These are phyloP conservation scores for Ophiocordyceps camponoti-leonardi DNA, from an alignment of 2,329 filamentous ascomycete genomes.

Conservation along the genomic window DNA sequence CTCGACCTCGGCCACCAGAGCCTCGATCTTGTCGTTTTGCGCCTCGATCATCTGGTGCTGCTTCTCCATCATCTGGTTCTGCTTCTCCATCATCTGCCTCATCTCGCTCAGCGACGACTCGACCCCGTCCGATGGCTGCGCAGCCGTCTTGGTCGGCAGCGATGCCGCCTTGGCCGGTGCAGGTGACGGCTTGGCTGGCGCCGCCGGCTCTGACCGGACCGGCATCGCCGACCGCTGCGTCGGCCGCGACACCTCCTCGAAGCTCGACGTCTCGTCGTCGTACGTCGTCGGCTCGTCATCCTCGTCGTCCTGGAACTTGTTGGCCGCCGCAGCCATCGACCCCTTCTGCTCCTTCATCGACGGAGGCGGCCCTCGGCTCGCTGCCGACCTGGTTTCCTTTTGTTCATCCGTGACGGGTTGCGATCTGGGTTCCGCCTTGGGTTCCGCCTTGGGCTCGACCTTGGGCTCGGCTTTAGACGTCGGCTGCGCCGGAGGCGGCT, in stretches of 20 bases:
- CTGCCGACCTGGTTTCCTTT: constrained; percentile 30
- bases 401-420: constrained; percentile 40
- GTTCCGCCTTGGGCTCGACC: constrained; percentile 15
- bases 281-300: constrained; percentile 42
- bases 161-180: constrained; percentile 11
- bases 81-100: constrained; percentile 57
- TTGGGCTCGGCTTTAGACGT: constrained; percentile 18
- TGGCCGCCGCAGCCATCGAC: constrained; percentile 71
- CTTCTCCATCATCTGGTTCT: constrained; percentile 61
- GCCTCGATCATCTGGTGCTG: constrained; percentile 62
- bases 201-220: constrained; percentile 21
- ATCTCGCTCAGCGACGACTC: constrained; percentile 58
- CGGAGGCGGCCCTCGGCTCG: constrained; percentile 32
- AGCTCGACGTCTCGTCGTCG: constrained; percentile 57
- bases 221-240: constrained; percentile 37
- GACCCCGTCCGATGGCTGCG: constrained; percentile 19
- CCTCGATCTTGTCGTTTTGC: constrained; percentile 61
- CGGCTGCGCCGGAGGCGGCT: constrained; percentile 35
- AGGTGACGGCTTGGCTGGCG: constrained; percentile 17
- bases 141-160: constrained; percentile 14
- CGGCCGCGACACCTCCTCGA: constrained; percentile 71
- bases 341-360: constrained; percentile 71
- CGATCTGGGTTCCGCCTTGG: constrained; percentile 17
- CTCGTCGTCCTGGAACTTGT: constrained; percentile 67
- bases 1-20: constrained; percentile 58